A percentile compares a stretch with the other conserved stretches of the same genome.
Evolutionary conservation across 345 rosid genomes (phyloP).

Genomic region (Cardamine chenopodiifolia): DNA sequence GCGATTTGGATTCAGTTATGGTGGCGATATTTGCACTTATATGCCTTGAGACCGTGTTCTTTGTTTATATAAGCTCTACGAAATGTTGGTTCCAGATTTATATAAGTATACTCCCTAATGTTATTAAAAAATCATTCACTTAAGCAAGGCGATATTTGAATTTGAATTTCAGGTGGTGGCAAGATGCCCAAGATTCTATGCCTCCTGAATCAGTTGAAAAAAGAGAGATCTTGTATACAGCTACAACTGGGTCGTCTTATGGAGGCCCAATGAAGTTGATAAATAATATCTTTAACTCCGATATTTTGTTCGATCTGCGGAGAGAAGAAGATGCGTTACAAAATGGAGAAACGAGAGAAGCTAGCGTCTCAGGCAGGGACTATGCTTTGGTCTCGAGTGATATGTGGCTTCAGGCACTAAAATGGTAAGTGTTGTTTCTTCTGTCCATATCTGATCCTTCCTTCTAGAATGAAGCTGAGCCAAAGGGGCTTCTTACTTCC

Average conservation of each 20-base stretch:
- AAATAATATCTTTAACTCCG: constrained; percentile 82
- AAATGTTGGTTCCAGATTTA: background rate
- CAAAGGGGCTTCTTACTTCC: too few relatives aligned
- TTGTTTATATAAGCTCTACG: too few relatives aligned
- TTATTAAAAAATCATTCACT: background rate
- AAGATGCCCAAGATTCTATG: constrained; percentile 64
- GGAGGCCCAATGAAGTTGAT: constrained; percentile 92
- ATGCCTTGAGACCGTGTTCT: too few relatives aligned
- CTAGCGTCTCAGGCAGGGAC: constrained; percentile 82
- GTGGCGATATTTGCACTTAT: background rate
- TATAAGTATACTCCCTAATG: background rate
- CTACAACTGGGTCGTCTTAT: constrained; percentile 64
- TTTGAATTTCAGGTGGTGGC: constrained; percentile 87
- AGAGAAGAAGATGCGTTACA: constrained; percentile 63
- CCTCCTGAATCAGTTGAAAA: constrained; percentile 53
- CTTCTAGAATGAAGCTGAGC: constrained; percentile 13
- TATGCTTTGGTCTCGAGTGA: constrained; percentile 92
- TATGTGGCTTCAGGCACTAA: constrained; percentile 94
- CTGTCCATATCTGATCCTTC: background rate
- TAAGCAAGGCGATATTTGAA: background rate
- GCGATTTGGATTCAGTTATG: constrained; percentile 27
- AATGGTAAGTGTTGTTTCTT: constrained; percentile 58
- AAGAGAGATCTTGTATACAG: constrained; percentile 70
- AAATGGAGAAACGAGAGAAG: constrained; percentile 67
- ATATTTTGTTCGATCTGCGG: constrained; percentile 73